These are phyloP conservation scores for Fragaria ananassa DNA, from an alignment of 306 rosid genomes.

Conservation along the genomic window DNA sequence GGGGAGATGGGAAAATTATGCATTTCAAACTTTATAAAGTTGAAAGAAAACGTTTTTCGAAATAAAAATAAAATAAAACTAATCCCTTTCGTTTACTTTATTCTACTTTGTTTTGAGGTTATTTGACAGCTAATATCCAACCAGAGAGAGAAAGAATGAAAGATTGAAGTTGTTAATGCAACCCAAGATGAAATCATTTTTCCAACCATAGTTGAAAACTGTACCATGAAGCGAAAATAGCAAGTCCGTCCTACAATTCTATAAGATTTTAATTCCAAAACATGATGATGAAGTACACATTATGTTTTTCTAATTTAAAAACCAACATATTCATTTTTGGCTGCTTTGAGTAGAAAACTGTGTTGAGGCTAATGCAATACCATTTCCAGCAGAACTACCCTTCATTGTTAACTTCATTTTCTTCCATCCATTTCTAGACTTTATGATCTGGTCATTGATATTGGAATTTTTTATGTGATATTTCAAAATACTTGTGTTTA, in stretches of 20 bases:
- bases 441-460: too few species aligned
- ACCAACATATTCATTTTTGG: too few species aligned
- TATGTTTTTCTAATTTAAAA: too few species aligned
- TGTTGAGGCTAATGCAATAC: too few species aligned
- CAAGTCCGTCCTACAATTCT: not conserved
- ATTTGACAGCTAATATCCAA: conserved; percentile 90
- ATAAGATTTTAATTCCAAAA: too few species aligned
- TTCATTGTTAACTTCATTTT: too few species aligned
- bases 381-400: too few species aligned
- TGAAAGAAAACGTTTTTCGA: conserved; percentile 10
- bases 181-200: conserved; percentile 23
- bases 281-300: too few species aligned
- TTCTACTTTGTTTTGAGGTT: not conserved
- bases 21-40: conserved; percentile 44
- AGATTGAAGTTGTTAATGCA: conserved; percentile 11
- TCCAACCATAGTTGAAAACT: conserved; percentile 24
- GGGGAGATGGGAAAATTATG: not conserved
- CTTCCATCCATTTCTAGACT: too few species aligned
- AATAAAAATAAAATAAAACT: conserved; percentile 6
- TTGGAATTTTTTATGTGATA: too few species aligned
- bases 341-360: too few species aligned
- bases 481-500: too few species aligned
- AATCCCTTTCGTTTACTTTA: not conserved
- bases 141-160: conserved; percentile 25
- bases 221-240: not conserved